These are phyloP conservation scores for Alternaria hordeiaustralica DNA, from an alignment of 2,329 filamentous ascomycete genomes.

Conservation along the genomic window DNA sequence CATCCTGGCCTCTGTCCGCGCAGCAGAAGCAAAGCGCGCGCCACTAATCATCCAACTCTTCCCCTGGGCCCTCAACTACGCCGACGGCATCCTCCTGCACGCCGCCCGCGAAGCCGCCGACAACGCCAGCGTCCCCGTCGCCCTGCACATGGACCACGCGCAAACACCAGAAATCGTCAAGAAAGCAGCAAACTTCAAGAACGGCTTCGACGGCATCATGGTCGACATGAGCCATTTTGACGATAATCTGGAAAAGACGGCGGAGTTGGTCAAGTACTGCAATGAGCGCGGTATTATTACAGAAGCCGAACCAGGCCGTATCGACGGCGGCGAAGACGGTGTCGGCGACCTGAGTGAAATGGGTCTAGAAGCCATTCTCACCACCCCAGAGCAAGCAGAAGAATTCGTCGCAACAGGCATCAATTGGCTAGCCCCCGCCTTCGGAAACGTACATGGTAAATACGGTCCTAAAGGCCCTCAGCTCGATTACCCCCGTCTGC, in stretches of 20 bases:
- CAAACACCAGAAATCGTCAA: constrained; percentile 69
- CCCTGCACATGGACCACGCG: constrained; percentile 71
- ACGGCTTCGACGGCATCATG: constrained; percentile 46
- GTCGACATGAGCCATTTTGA: constrained; percentile 77
- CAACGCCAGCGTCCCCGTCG: constrained; percentile 60
- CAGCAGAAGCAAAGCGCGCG: constrained; percentile 70
- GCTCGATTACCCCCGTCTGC: constrained; percentile 42
- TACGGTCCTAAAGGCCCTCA: constrained; percentile 70
- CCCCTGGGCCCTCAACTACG: constrained; percentile 75
- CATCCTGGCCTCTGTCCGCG: constrained; percentile 71
- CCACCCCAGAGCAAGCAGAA: constrained; percentile 71
- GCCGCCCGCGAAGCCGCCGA: constrained; percentile 53
- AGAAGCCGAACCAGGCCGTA: constrained; percentile 74
- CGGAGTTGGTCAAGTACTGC: constrained; percentile 68
- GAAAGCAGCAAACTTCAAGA: constrained; percentile 59
- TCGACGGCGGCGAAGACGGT: constrained; percentile 77
- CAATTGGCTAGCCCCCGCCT: constrained; percentile 75
- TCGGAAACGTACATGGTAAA: constrained; percentile 78
- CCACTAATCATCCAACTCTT: constrained; percentile 77
- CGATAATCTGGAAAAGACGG: constrained; percentile 71
- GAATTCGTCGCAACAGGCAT: constrained; percentile 76
- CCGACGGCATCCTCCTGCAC: constrained; percentile 56
- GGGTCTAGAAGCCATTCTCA: constrained; percentile 65
- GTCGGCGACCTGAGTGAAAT: constrained; percentile 69
- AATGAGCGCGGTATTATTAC: constrained; percentile 70